Conservation (phyloP, 208 protist genomes). For the Porcisia hertigi region DNA sequence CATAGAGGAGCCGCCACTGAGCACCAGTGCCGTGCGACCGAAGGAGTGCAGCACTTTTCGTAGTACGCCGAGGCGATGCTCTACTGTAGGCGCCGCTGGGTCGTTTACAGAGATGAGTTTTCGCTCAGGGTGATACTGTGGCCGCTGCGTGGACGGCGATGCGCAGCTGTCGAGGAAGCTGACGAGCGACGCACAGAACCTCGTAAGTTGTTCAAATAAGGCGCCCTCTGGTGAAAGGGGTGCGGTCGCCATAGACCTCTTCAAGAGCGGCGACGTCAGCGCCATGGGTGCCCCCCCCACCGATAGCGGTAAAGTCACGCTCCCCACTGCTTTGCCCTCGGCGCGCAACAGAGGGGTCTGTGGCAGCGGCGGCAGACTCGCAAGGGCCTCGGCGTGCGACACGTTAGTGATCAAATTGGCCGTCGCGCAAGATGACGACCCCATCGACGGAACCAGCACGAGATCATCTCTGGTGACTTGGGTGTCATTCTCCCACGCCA, state of each 20-base stretch:
- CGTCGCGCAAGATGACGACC: neutral
- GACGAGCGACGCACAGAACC: constrained; percentile 6
- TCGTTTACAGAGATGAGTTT: neutral
- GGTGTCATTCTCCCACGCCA: constrained; percentile 5
- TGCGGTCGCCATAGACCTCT: neutral
- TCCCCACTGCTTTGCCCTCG: neutral
- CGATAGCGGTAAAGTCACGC: neutral
- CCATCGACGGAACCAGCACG: neutral
- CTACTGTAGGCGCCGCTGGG: neutral
- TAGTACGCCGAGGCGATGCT: constrained; percentile 54
- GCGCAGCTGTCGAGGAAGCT: constrained; percentile 10
- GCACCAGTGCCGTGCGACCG: constrained; percentile 74
- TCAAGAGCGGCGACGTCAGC: neutral
- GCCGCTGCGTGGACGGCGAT: neutral
- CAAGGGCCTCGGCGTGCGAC: neutral
- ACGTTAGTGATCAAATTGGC: neutral
- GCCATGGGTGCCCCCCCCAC: neutral
- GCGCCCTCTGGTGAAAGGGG: constrained; percentile 5
- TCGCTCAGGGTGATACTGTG: neutral
- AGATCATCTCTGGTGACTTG: neutral
- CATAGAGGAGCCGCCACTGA: constrained; percentile 73
- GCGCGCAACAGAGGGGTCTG: neutral
- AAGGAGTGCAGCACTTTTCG: constrained; percentile 55
- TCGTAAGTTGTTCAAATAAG: constrained; percentile 4
- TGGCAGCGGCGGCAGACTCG: neutral